Evolutionary conservation across 2,329 filamentous ascomycete species (phyloP), one percentile per base, ranked within the genome.

Genomic region (Hortaea werneckii): DNA sequence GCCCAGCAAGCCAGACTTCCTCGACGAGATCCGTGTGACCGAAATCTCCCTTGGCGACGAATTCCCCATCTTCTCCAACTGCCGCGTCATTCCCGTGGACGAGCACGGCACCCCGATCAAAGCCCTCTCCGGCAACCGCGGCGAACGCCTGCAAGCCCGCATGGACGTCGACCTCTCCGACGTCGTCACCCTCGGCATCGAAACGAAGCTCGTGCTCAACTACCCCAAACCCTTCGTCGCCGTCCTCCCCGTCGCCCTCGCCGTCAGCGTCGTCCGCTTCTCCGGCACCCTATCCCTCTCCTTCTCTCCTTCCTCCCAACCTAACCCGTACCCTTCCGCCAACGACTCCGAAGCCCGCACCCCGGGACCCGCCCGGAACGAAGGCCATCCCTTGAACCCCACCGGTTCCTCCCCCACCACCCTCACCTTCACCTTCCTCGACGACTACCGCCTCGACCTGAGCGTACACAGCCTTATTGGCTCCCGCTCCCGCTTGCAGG

Each of bases 21-120:
- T 98, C 29, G 90, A 94, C 63, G 85, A 92, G 61, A 96, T 98
- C 51, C 83, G 82, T 27, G 86, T 98, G 44, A 95, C 89, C 2
- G 90, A 98, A 67, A 80, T 98, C 49, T 94, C 84, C 42, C 73
- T 98, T 4, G 92, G 92, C 29, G 92, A 98, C 58, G 92, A 98
- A 58, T 98, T 96, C 54, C 92, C 92, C 28, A 98, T 98, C 44
- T 94, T 98, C 66, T 95, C 89, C 71, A 98, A 98, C 65, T 96
- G 92, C 61, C 81, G 92, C 48, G 85, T 98, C 45, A 95, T 95
- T 50, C 87, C 89, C 2, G 86, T 95, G 0, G 83, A 87, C 57
- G 85, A 90, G 55, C 83, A 89, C 64, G 84, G 83, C 1, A 65
- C 69, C 39, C 69, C 82, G 32, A 74, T 71, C 12, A 63, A 57